Evolutionary conservation across 306 rosid species (phyloP).

Genomic region (Begonia fuchsioides): DNA sequence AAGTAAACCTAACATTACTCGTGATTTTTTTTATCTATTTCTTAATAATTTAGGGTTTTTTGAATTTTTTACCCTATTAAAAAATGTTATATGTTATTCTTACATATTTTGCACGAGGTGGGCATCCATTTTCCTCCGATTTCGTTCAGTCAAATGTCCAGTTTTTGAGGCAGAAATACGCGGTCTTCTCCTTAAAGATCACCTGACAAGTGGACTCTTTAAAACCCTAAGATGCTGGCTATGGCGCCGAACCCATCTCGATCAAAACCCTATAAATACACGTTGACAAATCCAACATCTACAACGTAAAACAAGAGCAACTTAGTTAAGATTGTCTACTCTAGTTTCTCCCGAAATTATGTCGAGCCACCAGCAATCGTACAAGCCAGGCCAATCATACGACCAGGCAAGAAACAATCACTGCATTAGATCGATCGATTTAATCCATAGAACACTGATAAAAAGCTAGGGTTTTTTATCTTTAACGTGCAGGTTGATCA

Average conservation of each 20-base stretch:
- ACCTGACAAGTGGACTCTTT: not conserved
- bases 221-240: not conserved
- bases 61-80: no score
- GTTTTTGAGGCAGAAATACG: slow-evolving; percentile 23
- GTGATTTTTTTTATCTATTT: no score
- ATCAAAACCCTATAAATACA: not conserved
- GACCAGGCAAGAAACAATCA: not conserved
- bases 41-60: no score
- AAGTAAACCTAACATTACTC: no score
- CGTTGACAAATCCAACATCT: no score
- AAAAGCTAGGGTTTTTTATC: not conserved
- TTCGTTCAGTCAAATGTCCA: not conserved
- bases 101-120: no score
- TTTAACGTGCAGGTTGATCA: not conserved
- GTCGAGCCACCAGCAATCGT: slow-evolving; percentile 37
- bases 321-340: not conserved
- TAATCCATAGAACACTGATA: slow-evolving; percentile 8
- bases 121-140: no score
- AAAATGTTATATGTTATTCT: no score
- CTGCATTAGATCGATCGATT: no score
- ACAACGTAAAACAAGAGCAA: not conserved
- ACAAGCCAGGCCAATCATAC: no score
- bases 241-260: no score
- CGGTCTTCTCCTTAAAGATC: slow-evolving; percentile 2
- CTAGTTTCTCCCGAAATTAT: slow-evolving; percentile 13